Percentiles rank a stretch among this genome's conserved stretches.
These are phyloP conservation scores for Venturia nashicola DNA, from an alignment of 2,329 filamentous ascomycete species.

Conservation along the genomic window DNA sequence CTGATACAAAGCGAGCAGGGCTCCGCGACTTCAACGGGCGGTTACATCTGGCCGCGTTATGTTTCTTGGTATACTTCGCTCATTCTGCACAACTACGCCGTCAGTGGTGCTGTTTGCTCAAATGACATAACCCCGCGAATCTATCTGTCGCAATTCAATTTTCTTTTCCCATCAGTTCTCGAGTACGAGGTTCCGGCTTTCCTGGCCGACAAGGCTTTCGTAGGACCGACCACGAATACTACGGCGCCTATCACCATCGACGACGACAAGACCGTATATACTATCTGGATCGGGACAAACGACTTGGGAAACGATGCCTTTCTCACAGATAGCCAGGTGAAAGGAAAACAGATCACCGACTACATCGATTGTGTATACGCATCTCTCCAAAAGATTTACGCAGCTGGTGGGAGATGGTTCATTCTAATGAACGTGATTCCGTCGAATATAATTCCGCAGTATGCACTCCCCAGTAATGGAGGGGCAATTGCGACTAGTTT, in stretches of 20 bases:
- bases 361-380: constrained; percentile 58
- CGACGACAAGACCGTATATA: constrained; percentile 54
- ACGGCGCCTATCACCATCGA: not conserved
- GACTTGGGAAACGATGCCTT: constrained; percentile 58
- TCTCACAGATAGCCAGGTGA: constrained; percentile 49
- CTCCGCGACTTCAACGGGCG: constrained; percentile 49
- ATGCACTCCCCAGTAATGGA: constrained; percentile 38
- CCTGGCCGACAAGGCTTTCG: constrained; percentile 30
- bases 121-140: constrained; percentile 53
- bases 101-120: constrained; percentile 60
- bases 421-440: constrained; percentile 60
- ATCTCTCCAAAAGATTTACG: constrained; percentile 51
- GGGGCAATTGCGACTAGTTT: constrained; percentile 32
- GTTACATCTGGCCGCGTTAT: constrained; percentile 56
- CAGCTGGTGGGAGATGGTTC: constrained; percentile 55
- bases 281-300: constrained; percentile 73
- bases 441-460: constrained; percentile 55
- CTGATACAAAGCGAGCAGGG: constrained; percentile 17
- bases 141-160: constrained; percentile 30
- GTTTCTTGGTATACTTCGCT: constrained; percentile 47
- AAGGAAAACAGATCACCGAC: constrained; percentile 47
- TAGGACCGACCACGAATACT: constrained; percentile 24
- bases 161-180: constrained; percentile 44
- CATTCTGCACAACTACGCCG: constrained; percentile 50
- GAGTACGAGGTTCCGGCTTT: constrained; percentile 36